Evolutionary conservation across 305 asterid genomes (phyloP), one percentile per base, ranked within the genome.

Genomic region (Caryopteris hybrid): DNA sequence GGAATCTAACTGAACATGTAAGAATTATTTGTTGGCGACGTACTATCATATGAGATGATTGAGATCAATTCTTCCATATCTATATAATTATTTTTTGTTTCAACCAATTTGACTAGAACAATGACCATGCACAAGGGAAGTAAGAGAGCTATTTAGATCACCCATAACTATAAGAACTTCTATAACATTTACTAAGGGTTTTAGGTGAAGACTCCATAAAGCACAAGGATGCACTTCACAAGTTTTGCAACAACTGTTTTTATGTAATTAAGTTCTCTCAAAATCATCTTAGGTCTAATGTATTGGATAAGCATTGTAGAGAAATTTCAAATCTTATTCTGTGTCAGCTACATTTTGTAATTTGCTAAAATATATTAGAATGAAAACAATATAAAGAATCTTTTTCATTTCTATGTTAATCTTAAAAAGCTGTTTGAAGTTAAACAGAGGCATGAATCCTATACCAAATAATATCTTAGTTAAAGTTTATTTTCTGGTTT

Each of bases 1-100:
- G 98, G 42, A 85, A 91, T 78, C 96, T 91, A 73, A 78, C 92
- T 53, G 97, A 86, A 70, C 84, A 94, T 81, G 98, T 94, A 86
- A 82, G 97, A 60, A 61, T 60, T 57, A 1, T 56, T n/a, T 6
- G 12, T 17, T 25, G 36, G 36, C 33, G 29, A 17, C 55, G 36
- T 69, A 5, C 5, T 61, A n/a, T 68, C 8, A 36, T 38, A 14
- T 12, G 3, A 25, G 22, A 47, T 67, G 13, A 64, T 66, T 21
- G 21, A 31, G 39, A 69, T 29, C 59, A 33, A 31, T 8, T 61
- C 6, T 60, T 38, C 10, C 45, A 14, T 20, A 29, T 20, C 27
- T 61, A 63, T 47, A 8, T 31, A 50, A 11, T 22, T 16, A 14
- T 18, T 69, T 29, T 61, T 41, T 42, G 23, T 53, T 20, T 68